Percentiles rank a stretch among this genome's conserved stretches.
phyloP scores from a whole-genome alignment of 495 filamentous ascomycete genomes.

The Elasticomyces elasticus region DNA sequence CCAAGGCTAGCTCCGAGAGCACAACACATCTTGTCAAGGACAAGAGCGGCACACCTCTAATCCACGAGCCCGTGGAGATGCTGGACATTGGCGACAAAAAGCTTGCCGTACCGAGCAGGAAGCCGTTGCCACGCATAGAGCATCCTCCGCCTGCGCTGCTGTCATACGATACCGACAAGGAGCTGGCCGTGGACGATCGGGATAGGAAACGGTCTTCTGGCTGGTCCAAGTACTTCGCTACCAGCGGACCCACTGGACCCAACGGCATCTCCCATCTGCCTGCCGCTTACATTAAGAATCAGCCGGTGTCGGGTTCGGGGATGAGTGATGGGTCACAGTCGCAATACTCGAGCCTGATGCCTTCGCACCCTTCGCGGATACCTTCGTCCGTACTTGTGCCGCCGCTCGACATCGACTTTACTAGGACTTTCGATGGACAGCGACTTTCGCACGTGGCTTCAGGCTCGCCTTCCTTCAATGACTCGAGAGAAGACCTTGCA shows the following conservation, averaged over 20 bases:
- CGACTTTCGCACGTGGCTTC: slow-evolving; percentile 15
- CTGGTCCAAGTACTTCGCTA: slow-evolving; percentile 54
- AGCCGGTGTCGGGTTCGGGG: neutral
- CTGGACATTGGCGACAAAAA: slow-evolving; percentile 17
- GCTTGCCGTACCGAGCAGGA: neutral
- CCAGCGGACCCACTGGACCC: slow-evolving; percentile 40
- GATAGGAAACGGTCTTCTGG: slow-evolving; percentile 43
- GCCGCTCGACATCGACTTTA: slow-evolving; percentile 23
- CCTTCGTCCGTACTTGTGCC: slow-evolving; percentile 17
- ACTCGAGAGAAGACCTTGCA: slow-evolving; percentile 16
- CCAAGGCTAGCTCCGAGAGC: slow-evolving; percentile 29
- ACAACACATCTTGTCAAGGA: slow-evolving; percentile 25
- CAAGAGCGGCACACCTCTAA: slow-evolving; percentile 23
- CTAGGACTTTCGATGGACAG: slow-evolving; percentile 16
- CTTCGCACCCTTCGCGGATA: slow-evolving; percentile 14
- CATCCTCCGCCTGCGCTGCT: slow-evolving; percentile 1
- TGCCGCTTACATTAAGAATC: slow-evolving; percentile 15
- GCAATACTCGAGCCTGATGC: slow-evolving; percentile 5
- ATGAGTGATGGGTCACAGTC: slow-evolving; percentile 12
- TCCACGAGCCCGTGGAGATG: slow-evolving; percentile 30
- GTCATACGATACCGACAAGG: slow-evolving; percentile 5
- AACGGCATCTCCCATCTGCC: slow-evolving; percentile 26
- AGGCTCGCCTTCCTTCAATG: slow-evolving; percentile 18
- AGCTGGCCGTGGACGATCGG: neutral
- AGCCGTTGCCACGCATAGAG: slow-evolving; percentile 3